A percentile compares a stretch with the other conserved stretches of the same genome.
Evolutionary conservation across 2,329 filamentous ascomycete species (phyloP).

Genomic region (Aschersonia sp.): DNA sequence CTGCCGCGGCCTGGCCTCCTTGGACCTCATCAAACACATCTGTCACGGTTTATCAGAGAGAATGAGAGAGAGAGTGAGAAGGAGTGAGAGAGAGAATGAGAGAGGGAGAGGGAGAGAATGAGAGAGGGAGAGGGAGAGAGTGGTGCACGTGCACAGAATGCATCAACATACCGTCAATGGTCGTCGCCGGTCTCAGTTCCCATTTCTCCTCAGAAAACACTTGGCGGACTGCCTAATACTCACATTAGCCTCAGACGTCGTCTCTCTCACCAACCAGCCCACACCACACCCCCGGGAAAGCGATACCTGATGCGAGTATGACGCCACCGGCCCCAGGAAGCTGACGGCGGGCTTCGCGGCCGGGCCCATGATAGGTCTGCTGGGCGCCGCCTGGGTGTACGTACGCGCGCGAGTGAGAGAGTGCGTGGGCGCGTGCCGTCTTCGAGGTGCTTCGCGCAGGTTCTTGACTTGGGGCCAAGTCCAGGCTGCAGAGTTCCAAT

Average conservation of each 20-base stretch:
- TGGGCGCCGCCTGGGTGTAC: too few relatives aligned
- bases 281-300: background rate
- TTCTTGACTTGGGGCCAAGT: too few relatives aligned
- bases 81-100: background rate
- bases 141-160: background rate
- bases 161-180: slow-evolving; percentile 30
- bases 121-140: background rate
- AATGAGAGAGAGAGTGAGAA: background rate
- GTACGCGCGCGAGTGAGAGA: too few relatives aligned
- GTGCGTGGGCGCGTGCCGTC: too few relatives aligned
- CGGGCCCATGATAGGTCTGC: background rate
- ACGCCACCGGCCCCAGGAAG: slow-evolving; percentile 33
- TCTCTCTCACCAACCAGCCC: slow-evolving; percentile 5
- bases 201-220: slow-evolving; percentile 33
- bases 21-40: slow-evolving; percentile 76
- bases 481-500: too few relatives aligned
- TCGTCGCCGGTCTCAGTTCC: slow-evolving; percentile 33
- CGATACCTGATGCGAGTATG: slow-evolving; percentile 36
- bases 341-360: slow-evolving; percentile 27
- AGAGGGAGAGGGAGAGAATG: background rate
- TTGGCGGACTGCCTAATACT: slow-evolving; percentile 26
- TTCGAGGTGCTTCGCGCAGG: too few relatives aligned
- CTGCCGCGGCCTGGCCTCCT: slow-evolving; percentile 45
- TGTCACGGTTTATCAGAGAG: slow-evolving; percentile 12
- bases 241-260: too few relatives aligned